Evolutionary conservation across 805 yeast genomes (phyloP).

Genomic region (Metschnikowia picachoensis): DNA sequence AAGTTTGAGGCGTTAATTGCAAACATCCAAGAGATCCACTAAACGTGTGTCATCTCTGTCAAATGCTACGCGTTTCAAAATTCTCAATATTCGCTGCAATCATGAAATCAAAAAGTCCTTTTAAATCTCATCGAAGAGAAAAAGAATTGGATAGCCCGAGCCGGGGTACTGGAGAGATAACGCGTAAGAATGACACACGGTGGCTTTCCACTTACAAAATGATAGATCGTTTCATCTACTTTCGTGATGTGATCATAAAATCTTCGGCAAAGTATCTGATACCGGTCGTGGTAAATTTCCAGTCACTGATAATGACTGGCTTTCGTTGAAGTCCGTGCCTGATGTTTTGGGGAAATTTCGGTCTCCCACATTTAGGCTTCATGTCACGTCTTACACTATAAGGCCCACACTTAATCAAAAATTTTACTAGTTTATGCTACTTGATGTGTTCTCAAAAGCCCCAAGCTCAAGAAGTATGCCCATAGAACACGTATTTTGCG

Average conservation of each 20-base stretch:
- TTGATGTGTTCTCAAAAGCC: background rate
- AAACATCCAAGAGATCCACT: background rate
- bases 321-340: background rate
- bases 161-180: background rate
- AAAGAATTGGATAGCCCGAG: background rate
- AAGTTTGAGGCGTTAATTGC: background rate
- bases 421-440: background rate
- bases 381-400: background rate
- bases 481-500: background rate
- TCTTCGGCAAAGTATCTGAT: background rate
- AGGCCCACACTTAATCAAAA: background rate
- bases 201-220: no score
- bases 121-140: background rate
- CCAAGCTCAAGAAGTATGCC: background rate
- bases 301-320: background rate
- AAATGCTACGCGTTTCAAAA: background rate
- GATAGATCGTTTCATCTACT: no score
- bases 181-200: no score
- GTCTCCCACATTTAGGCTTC: background rate
- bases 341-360: background rate
- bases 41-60: slow-evolving; percentile 1
- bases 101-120: background rate
- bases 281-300: background rate
- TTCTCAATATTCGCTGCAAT: background rate
- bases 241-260: background rate